A percentile compares a stretch with the other conserved stretches of the same genome.
Evolutionary conservation across 2,329 filamentous ascomycete genomes (phyloP).

Genomic region (Fusarium dimerum): DNA sequence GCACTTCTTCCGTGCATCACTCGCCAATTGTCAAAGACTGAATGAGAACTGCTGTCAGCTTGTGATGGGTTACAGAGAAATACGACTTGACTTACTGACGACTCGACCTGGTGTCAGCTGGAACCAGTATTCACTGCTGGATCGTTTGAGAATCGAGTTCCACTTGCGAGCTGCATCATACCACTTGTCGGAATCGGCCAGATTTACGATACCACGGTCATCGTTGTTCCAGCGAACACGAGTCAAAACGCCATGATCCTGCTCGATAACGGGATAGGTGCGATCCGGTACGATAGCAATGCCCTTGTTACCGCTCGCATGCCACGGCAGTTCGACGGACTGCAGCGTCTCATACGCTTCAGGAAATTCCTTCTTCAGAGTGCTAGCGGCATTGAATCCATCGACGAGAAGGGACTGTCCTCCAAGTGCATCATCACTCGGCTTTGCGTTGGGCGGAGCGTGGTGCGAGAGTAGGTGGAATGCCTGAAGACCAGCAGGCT

Average conservation of each 20-base stretch:
- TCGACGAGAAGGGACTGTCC: slow-evolving; percentile 84
- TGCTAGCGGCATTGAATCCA: slow-evolving; percentile 71
- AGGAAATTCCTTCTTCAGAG: slow-evolving; percentile 56
- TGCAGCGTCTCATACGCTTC: slow-evolving; percentile 60
- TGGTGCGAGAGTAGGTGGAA: slow-evolving; percentile 84
- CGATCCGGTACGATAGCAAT: slow-evolving; percentile 75
- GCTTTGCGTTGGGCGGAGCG: slow-evolving; percentile 39
- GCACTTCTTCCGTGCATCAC: slow-evolving; percentile 83
- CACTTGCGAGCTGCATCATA: slow-evolving; percentile 79
- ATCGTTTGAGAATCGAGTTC: slow-evolving; percentile 66
- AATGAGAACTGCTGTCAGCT: slow-evolving; percentile 11
- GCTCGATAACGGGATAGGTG: slow-evolving; percentile 71
- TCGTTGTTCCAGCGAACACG: slow-evolving; percentile 93
- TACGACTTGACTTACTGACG: slow-evolving; percentile 58
- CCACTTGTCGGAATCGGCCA: slow-evolving; percentile 56
- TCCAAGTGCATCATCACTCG: slow-evolving; percentile 50
- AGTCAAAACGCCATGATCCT: slow-evolving; percentile 44
- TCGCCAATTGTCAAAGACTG: slow-evolving; percentile 96
- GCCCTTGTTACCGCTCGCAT: slow-evolving; percentile 87
- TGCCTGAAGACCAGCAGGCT: slow-evolving; percentile 86
- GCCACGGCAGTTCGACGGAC: slow-evolving; percentile 64
- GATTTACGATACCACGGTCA: slow-evolving; percentile 69
- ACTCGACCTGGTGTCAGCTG: slow-evolving; percentile 78
- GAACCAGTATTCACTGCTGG: slow-evolving; percentile 73
- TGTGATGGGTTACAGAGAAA: neutral